Percentiles rank a stretch among this genome's conserved stretches.
phyloP scores from a whole-genome alignment of 345 rosid genomes.

The Melastoma malabathricum region DNA sequence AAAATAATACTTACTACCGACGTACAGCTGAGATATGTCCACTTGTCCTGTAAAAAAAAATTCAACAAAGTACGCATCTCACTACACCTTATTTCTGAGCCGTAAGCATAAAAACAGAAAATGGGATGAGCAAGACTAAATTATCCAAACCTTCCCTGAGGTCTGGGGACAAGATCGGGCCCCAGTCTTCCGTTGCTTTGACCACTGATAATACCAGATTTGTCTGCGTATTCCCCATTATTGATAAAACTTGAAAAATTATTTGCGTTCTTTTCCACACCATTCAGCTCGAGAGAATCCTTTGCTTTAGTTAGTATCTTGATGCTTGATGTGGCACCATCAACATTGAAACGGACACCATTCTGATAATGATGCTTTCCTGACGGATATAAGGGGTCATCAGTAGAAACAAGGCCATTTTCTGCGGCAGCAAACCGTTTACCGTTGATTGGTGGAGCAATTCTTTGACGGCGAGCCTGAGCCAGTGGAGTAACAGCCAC shows the following conservation, averaged over 20 bases:
- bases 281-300: slow-evolving; percentile 24
- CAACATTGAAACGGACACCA: slow-evolving; percentile 24
- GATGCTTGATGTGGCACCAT: slow-evolving; percentile 27
- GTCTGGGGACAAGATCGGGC: slow-evolving; percentile 26
- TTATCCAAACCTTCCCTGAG: slow-evolving; percentile 41
- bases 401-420: slow-evolving; percentile 6
- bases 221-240: slow-evolving; percentile 25
- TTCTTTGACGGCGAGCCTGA: slow-evolving; percentile 54
- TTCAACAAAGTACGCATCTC: too few species aligned
- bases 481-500: slow-evolving; percentile 94
- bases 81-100: too few species aligned
- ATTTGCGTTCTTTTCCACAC: slow-evolving; percentile 3
- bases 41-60: slow-evolving; percentile 4
- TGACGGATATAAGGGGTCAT: slow-evolving; percentile 8
- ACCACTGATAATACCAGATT: slow-evolving; percentile 10
- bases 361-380: slow-evolving; percentile 22
- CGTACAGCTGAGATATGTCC: slow-evolving; percentile 5
- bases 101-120: too few species aligned
- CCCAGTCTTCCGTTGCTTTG: slow-evolving; percentile 29
- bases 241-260: neutral
- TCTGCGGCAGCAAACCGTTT: slow-evolving; percentile 12
- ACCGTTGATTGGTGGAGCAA: slow-evolving; percentile 26
- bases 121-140: too few species aligned
- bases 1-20: slow-evolving; percentile 5
- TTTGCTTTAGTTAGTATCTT: slow-evolving; percentile 49